Percentiles rank a stretch among this genome's conserved stretches.
Evolutionary conservation across 1,284 basidiomycete genomes (phyloP).

Genomic region (Rhodotorula mucilaginosa): DNA sequence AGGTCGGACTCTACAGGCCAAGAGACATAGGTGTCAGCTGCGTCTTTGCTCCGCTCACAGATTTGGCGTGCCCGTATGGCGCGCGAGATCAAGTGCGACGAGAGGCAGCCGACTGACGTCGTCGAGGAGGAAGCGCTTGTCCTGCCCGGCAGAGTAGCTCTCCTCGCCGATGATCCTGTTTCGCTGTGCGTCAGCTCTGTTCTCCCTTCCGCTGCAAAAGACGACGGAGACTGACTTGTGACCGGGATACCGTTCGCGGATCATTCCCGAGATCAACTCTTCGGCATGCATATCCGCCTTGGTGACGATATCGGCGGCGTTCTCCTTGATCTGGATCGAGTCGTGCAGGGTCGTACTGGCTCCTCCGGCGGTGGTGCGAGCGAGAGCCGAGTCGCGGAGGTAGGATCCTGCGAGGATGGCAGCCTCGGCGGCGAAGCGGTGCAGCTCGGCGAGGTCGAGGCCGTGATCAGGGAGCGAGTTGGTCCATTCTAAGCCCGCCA

Average conservation of each 20-base stretch:
- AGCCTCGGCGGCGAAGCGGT: slow-evolving; percentile 37
- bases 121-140: slow-evolving; percentile 42
- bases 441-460: slow-evolving; percentile 35
- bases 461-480: background rate
- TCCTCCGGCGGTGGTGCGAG: slow-evolving; percentile 30
- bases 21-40: too few species aligned
- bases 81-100: background rate
- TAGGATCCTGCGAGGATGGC: slow-evolving; percentile 41
- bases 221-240: slow-evolving; percentile 33
- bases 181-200: background rate
- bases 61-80: background rate
- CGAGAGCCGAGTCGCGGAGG: slow-evolving; percentile 39
- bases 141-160: slow-evolving; percentile 42
- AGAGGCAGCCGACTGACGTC: slow-evolving; percentile 22
- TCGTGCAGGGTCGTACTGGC: slow-evolving; percentile 17
- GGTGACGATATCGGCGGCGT: slow-evolving; percentile 43
- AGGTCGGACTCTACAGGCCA: slow-evolving; percentile 40
- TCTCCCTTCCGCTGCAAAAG: too few species aligned
- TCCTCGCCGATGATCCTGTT: slow-evolving; percentile 44
- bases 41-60: background rate
- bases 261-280: slow-evolving; percentile 36
- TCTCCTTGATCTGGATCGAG: slow-evolving; percentile 40
- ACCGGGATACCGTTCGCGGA: slow-evolving; percentile 34
- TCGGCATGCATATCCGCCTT: slow-evolving; percentile 41
- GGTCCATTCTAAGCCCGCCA: background rate